Percentiles rank a stretch among this genome's conserved stretches.
Evolutionary conservation across 208 protist species (phyloP).

Genomic region (Phytomonas sp.): DNA sequence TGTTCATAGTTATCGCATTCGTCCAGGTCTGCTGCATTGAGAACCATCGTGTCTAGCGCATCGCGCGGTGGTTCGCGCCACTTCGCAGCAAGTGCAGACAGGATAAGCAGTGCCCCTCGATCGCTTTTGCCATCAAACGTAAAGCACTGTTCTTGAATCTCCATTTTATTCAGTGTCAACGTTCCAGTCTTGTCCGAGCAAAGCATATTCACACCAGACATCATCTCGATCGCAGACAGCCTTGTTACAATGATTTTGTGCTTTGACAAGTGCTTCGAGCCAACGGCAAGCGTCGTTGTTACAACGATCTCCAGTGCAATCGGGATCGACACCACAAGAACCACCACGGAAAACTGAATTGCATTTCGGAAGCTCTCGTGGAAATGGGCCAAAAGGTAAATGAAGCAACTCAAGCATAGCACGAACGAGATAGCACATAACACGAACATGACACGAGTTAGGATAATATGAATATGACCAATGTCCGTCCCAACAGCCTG

Average conservation of each 20-base stretch:
- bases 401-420: constrained; percentile 71
- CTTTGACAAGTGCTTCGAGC: constrained; percentile 86
- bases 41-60: constrained; percentile 87
- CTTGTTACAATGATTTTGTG: constrained; percentile 92
- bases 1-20: constrained; percentile 76
- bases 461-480: constrained; percentile 59
- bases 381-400: constrained; percentile 66
- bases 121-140: constrained; percentile 61
- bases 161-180: constrained; percentile 91
- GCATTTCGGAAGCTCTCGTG: constrained; percentile 48
- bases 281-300: constrained; percentile 85
- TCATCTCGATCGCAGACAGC: constrained; percentile 89
- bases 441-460: constrained; percentile 56
- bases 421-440: constrained; percentile 50
- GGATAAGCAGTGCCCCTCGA: constrained; percentile 47
- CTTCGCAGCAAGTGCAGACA: constrained; percentile 82
- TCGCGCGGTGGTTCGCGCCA: constrained; percentile 85
- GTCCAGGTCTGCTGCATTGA: constrained; percentile 61
- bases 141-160: constrained; percentile 73
- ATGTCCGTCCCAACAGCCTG: constrained; percentile 71
- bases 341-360: constrained; percentile 71
- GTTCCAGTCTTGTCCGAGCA: constrained; percentile 95
- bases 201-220: constrained; percentile 85
- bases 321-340: constrained; percentile 93
- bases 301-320: constrained; percentile 80